Evolutionary conservation across 306 rosid genomes (phyloP), one percentile per base, ranked within the genome.

Genomic region (Hippophae tibetana): DNA sequence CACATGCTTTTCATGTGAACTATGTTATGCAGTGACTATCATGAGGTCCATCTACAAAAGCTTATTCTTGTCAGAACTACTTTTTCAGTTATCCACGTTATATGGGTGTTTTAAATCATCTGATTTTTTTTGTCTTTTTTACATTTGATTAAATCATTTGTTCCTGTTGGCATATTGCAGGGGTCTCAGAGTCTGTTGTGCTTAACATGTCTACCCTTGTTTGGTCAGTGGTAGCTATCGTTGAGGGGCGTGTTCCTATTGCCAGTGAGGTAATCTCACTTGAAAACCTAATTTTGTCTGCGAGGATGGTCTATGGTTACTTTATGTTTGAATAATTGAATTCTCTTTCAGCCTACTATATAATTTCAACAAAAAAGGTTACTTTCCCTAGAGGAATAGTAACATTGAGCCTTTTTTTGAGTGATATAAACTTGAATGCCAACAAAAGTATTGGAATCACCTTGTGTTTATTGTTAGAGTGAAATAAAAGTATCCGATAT

Each of bases 161-260:
- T 66, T 66, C 74, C 62, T 62, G 5, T 70, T 65, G 47, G 9
- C 55, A 51, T 67, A 65, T 60, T 72, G 72, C 89, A 87, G 96
- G 96, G 53, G 94, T 62, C 70, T 90, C 94, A 0, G 94, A 87
- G 78, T 87, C 96, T 10, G 84, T 76, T 55, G 87, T 84, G 54
- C 76, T 90, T 58, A 90, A 90, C 69, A 90, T 90, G 97, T 87
- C 96, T 62, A 82, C 97, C 10, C 80, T 87, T 72, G 84, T 81
- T 72, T 90, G 97, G 97, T 90, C 96, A 25, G 96, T 83, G 52
- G 90, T 90, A 59, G 87, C 97, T 71, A 81, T 87, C 43, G 94
- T 90, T 76, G 80, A 90, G 79, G 95, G 94, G 63, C 89, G 89
- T 11, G 80, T 87, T 71, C 87, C 96, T 49, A 69, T 90, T 79